A percentile compares a stretch with the other conserved stretches of the same genome.
Conservation (phyloP, 495 filamentous ascomycete species). For the Penicillium coprophilum region DNA sequence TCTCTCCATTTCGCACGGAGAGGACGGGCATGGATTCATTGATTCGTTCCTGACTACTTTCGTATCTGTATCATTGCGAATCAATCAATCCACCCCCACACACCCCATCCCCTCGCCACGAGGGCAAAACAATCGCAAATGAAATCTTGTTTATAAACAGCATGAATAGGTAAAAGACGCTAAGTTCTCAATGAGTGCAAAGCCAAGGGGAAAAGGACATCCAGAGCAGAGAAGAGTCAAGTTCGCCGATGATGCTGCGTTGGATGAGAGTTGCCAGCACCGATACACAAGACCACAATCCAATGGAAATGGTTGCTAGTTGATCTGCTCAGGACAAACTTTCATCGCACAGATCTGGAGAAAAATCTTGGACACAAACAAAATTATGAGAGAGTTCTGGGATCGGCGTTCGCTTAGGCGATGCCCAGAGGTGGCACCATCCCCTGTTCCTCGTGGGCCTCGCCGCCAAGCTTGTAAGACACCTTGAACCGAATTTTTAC, state of each 20-base stretch:
- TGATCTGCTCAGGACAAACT: neutral
- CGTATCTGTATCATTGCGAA: neutral
- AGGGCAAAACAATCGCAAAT: neutral
- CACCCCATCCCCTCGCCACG: neutral
- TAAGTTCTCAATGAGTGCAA: constrained; percentile 23
- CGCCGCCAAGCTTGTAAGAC: constrained; percentile 67
- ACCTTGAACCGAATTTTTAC: constrained; percentile 90
- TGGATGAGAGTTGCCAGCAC: constrained; percentile 1
- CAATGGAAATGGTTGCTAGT: neutral
- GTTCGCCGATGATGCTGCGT: neutral
- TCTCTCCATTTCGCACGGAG: neutral
- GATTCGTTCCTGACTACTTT: neutral
- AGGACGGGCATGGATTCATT: neutral
- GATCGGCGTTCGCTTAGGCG: constrained; percentile 38
- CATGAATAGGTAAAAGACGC: constrained; percentile 20
- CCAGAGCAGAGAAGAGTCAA: neutral
- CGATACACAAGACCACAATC: neutral
- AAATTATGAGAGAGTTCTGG: neutral
- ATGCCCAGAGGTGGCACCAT: constrained; percentile 85
- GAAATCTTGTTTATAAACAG: constrained; percentile 27
- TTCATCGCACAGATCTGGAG: neutral
- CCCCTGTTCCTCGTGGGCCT: constrained; percentile 75
- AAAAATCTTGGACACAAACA: neutral
- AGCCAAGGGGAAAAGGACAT: constrained; percentile 3
- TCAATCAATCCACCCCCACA: neutral